Evolutionary conservation across 768 basidiomycete species (phyloP), one percentile per base, ranked within the genome.

Genomic region (Mrakia gelida): DNA sequence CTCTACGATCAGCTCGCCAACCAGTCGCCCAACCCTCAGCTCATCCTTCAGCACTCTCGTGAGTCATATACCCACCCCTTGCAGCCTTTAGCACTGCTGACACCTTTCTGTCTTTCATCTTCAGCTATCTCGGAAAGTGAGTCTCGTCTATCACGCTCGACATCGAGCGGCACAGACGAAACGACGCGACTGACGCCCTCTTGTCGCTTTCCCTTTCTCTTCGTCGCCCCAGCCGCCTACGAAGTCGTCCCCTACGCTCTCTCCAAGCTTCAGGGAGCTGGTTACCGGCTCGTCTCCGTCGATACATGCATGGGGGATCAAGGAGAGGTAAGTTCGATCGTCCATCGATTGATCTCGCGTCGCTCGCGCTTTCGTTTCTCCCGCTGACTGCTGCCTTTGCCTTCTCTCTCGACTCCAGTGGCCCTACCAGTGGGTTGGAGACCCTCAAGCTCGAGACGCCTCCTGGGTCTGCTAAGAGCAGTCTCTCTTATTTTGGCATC

Each of bases 251-350:
- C 83, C 2, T 80, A 81, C 75, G 81, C 79, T 13, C 77, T 83
- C 13, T 45, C 61, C 49, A 59, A 73, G 45, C 80, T 84, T n/a
- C 75, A 80, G 45, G 54, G 59, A 45, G 79, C 78, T 9, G 83
- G 83, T 0, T 84, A 83, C 75, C 70, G 82, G 61, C 80, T 84
- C 61, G 83, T 84, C 15, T 79, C 83, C 28, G 83, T 84, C 30
- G 82, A 85, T 59, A 83, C 83, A 23, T 85, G 84, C 67, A 79
- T 85, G 23, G 84, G 84, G 0, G 34, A 63, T 32, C 32, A 49
- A n/a, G 34, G 45, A 41, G 59, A 59, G 18, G 41, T 49, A 4
- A 56, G 28, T 43, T 41, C 15, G 32, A 9, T 38, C 65, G 2
- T n/a, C 59, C 59, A 5, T 59, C 59, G 54, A 18, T 6, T 59